Conservation (phyloP, 257 asterid species). For the Solanum paucissectum region DNA sequence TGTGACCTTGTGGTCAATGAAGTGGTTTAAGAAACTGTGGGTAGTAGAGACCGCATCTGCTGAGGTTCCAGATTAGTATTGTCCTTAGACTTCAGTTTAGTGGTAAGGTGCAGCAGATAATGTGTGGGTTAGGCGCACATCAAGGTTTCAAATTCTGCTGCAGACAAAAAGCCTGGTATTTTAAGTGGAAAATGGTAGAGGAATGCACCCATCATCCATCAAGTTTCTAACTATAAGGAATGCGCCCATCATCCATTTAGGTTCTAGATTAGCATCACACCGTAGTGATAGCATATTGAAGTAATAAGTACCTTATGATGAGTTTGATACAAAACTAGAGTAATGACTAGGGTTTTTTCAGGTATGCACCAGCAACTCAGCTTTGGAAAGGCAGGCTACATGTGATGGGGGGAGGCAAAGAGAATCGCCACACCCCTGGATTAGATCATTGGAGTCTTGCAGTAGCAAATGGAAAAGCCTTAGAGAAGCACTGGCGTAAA, state of each 20-base stretch:
- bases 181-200: neutral
- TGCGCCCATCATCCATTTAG: neutral
- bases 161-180: neutral
- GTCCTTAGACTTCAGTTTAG: neutral
- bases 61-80: neutral
- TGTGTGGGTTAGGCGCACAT: neutral
- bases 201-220: neutral
- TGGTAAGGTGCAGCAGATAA: neutral
- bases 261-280: neutral
- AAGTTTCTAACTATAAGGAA: neutral
- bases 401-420: conserved; percentile 80
- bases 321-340: neutral
- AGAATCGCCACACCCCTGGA: conserved; percentile 66
- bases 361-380: conserved; percentile 88
- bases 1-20: neutral
- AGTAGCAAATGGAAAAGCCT: conserved; percentile 50
- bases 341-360: conserved; percentile 9
- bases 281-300: neutral
- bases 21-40: neutral
- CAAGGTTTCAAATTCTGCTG: neutral
- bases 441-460: conserved; percentile 71
- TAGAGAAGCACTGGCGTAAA: conserved; percentile 47
- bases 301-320: neutral
- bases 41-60: neutral
- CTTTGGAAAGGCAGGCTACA: conserved; percentile 72